Evolutionary conservation across 306 rosid species (phyloP), one percentile per base, ranked within the genome.

Genomic region (Potentilla sterilis): DNA sequence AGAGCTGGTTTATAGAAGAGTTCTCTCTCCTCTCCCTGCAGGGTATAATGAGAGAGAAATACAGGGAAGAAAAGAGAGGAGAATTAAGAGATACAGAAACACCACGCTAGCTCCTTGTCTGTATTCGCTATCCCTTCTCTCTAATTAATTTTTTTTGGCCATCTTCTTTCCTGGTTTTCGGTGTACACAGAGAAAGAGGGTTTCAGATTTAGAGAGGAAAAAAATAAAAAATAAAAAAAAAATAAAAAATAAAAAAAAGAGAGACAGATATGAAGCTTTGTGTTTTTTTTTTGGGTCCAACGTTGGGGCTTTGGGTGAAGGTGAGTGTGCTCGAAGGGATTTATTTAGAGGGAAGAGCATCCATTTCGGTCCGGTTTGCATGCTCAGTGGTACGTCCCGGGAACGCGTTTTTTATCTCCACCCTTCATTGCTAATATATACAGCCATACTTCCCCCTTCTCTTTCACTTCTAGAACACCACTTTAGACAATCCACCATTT

Each of bases 321-420:
- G 47, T 24, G 80, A 77, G 74, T 37, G 66, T 42, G 48, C 42
- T 63, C 7, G 61, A 58, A 71, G 85, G 75, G 64, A 35, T 86
- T 62, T 75, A 81, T 77, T 74, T 77, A 84, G 82, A 89, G 89
- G 92, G 69, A 22, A 38, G 86, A 90, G 85, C 94, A 81, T 74
- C 66, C 84, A 77, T 90, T 90, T 90, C 93, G 91, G 81, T 69
- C 89, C 93, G 96, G 48, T 16, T 88, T 92, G 84, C 93, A 94
- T 87, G 97, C 87, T 85, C 0, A 41, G 72, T 84, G 92, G 84
- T 85, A 88, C 92, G 73, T 88, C 85, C 28, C 72, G 54, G 75
- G 47, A 51, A 80, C 81, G 77, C 89, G 85, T 75, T 89, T 80
- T 40, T 78, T 75, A 79, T 82, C 73, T 80, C 70, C 80, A 74